Base-by-base conservation (phyloP, 225 moss, liverwort and hornwort genomes). In the Pleurozium schreberi region DNA sequence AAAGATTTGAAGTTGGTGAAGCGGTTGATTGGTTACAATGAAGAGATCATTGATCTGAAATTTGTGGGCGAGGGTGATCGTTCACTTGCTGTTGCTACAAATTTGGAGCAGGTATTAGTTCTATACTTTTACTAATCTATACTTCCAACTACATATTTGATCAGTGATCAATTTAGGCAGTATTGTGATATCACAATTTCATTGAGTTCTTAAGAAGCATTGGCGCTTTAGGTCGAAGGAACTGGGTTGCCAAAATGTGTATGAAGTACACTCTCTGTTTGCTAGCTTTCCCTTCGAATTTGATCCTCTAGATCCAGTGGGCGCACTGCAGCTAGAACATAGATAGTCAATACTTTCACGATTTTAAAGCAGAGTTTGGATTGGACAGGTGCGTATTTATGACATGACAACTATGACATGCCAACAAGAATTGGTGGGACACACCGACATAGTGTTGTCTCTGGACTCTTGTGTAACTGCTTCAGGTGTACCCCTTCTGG, bases 11-110 rank as follows among this genome's bases (percentile, higher is more conserved):
- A 94, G 88, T 88, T 99, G 85, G 90, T 91, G 87, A 97, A 96
- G 91, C 95, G 95, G 52, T 91, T 99, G 93, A 96, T 99, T 90
- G 98, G 98, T 30, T 96, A 97, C 86, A 97, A 99, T 90, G 98
- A 99, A 65, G 97, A 99, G 89, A 95, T 97, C 42, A 97, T 96
- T 45, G 98, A 99, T 88, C 91, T 99, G 85, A 97, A 94, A 91
- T 99, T 96, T 82, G 95, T 95, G 52, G 97, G 95, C 42, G 88
- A 92, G 65, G 91, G 93, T 84, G 95, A 93, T 70, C 91, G 42
- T 61, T 93, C 92, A 85, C 95, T 99, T 75, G 97, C 97, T 91
- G 97, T 99, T 36, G 98, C 98, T 50, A 96, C 98, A 80, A 99
- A 99, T 94, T 92, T 96, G 93, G 98, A 97, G 91, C 95, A 96